Percentiles rank a stretch among this genome's conserved stretches.
These are phyloP conservation scores for Populus alba DNA, from an alignment of 345 rosid species.

Conservation along the genomic window DNA sequence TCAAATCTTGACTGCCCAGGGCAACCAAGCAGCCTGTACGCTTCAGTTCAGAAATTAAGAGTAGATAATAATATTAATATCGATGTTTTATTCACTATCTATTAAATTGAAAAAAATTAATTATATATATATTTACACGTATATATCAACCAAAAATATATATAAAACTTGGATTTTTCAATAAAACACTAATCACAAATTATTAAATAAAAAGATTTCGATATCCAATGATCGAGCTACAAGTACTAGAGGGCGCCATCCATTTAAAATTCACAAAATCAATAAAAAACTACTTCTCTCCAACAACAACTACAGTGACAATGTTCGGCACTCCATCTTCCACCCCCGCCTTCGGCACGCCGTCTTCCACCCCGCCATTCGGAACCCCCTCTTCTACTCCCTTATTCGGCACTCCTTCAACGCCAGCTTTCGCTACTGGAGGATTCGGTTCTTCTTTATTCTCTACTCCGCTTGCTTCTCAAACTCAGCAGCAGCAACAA, in stretches of 20 bases:
- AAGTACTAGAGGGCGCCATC: conserved; percentile 11
- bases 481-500: conserved; percentile 40
- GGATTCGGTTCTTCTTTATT: conserved; percentile 66
- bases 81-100: too few species aligned
- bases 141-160: neutral
- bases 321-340: conserved; percentile 47
- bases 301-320: conserved; percentile 17
- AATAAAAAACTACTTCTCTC: neutral
- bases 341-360: conserved; percentile 51
- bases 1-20: too few species aligned
- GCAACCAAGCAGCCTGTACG: too few species aligned
- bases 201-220: too few species aligned
- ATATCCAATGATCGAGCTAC: too few species aligned
- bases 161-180: neutral
- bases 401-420: conserved; percentile 50
- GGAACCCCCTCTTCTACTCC: conserved; percentile 48
- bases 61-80: too few species aligned
- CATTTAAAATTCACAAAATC: neutral
- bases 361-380: conserved; percentile 27
- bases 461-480: conserved; percentile 75
- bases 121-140: too few species aligned
- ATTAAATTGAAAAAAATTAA: too few species aligned
- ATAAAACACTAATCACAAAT: too few species aligned
- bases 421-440: conserved; percentile 54
- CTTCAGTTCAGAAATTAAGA: too few species aligned